phyloP scores from a whole-genome alignment of 2,329 filamentous ascomycete genomes.

The Calonectria pseudoturangicola region DNA sequence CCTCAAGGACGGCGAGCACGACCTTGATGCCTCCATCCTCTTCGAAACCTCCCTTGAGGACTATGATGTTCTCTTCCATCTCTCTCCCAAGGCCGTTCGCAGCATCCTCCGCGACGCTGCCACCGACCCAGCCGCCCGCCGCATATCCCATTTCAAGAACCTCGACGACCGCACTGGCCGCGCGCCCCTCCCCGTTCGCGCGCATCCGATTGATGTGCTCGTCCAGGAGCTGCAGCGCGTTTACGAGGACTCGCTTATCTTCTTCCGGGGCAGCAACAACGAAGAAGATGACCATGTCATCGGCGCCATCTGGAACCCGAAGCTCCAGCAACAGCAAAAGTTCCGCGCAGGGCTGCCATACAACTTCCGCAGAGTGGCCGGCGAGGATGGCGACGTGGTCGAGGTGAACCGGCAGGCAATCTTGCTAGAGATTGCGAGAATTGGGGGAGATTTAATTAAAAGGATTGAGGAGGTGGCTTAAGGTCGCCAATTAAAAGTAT shows the following conservation, averaged over 20 bases:
- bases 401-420: constrained; percentile 81
- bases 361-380: constrained; percentile 64
- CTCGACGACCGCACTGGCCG: constrained; percentile 76
- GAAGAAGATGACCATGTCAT: constrained; percentile 71
- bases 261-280: constrained; percentile 81
- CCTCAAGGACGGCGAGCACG: constrained; percentile 71
- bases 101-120: constrained; percentile 62
- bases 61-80: constrained; percentile 89
- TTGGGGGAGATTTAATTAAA: constrained; percentile 80
- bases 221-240: constrained; percentile 79
- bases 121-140: constrained; percentile 59
- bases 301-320: constrained; percentile 76
- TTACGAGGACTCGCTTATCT: constrained; percentile 83
- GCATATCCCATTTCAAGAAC: constrained; percentile 85
- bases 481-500: constrained; percentile 25
- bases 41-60: constrained; percentile 85
- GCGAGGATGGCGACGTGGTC: constrained; percentile 68
- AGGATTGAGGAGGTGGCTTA: constrained; percentile 72
- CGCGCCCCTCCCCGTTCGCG: constrained; percentile 69
- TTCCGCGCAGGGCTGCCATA: constrained; percentile 85
- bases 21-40: constrained; percentile 71
- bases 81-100: constrained; percentile 74
- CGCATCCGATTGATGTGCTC: constrained; percentile 78
- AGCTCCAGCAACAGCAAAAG: constrained; percentile 68
- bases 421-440: constrained; percentile 82